phyloP scores from a whole-genome alignment of 208 protist species.

The Leptomonas seymouri region DNA sequence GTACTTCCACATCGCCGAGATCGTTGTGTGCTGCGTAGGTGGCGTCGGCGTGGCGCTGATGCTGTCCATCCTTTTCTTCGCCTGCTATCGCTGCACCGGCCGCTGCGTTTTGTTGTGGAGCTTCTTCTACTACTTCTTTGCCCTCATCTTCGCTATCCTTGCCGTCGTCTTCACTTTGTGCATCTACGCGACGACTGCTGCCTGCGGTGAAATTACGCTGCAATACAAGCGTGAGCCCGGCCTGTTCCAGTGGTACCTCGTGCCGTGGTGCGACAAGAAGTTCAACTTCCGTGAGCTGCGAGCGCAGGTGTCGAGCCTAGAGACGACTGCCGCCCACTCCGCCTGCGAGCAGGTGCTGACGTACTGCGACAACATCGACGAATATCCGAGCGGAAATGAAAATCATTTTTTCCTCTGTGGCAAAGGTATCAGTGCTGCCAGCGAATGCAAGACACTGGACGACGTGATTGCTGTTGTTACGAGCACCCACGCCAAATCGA shows the following conservation, averaged over 20 bases:
- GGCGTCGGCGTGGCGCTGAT: slow-evolving; percentile 57
- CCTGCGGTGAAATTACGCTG: slow-evolving; percentile 62
- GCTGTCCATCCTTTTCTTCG: slow-evolving; percentile 64
- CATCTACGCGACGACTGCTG: slow-evolving; percentile 42
- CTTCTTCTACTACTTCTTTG: slow-evolving; percentile 68
- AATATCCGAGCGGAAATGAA: slow-evolving; percentile 12
- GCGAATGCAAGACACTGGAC: slow-evolving; percentile 46
- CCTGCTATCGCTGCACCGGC: slow-evolving; percentile 44
- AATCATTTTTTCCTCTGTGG: slow-evolving; percentile 58
- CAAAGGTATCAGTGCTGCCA: slow-evolving; percentile 21
- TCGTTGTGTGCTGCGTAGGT: slow-evolving; percentile 58
- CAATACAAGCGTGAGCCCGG: slow-evolving; percentile 74
- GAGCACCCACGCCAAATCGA: slow-evolving; percentile 46
- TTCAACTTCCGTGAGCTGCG: slow-evolving; percentile 49
- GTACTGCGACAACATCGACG: slow-evolving; percentile 43
- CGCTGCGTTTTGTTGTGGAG: slow-evolving; percentile 47
- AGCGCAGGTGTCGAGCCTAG: slow-evolving; percentile 31
- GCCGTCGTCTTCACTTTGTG: slow-evolving; percentile 61
- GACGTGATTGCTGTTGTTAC: slow-evolving; percentile 36
- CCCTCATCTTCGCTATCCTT: slow-evolving; percentile 58
- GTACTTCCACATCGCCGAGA: slow-evolving; percentile 60
- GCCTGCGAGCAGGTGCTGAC: slow-evolving; percentile 63
- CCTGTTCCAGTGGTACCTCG: slow-evolving; percentile 78
- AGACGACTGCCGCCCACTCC: slow-evolving; percentile 10
- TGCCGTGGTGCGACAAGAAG: slow-evolving; percentile 60